These are phyloP conservation scores for Pyricularia sp. DNA, from an alignment of 2,329 filamentous ascomycete genomes.

Conservation along the genomic window DNA sequence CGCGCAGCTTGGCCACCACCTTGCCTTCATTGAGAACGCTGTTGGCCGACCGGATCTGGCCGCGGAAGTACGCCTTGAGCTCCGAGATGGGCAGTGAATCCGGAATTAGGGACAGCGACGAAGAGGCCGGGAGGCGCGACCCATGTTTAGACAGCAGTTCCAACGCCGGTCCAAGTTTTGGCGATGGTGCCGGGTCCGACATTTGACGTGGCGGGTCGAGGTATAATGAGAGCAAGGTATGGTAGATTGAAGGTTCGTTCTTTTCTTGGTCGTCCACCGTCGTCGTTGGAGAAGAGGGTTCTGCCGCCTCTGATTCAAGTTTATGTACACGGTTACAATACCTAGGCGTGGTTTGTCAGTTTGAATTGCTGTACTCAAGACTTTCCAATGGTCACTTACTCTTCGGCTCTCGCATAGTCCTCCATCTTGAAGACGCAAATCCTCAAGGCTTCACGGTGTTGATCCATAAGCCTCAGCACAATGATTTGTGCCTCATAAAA, in stretches of 20 bases:
- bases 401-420: conserved; percentile 81
- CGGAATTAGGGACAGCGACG: conserved; percentile 77
- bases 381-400: conserved; percentile 41
- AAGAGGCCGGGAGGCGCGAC: conserved; percentile 75
- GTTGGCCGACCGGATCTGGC: conserved; percentile 77
- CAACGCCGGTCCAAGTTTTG: conserved; percentile 67
- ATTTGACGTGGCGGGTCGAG: conserved; percentile 44
- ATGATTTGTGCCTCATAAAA: conserved; percentile 88
- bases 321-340: conserved; percentile 84
- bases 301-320: conserved; percentile 24
- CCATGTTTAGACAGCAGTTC: conserved; percentile 85
- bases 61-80: conserved; percentile 82
- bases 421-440: conserved; percentile 94
- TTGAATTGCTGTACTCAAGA: neutral
- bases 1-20: conserved; percentile 63
- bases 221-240: conserved; percentile 81
- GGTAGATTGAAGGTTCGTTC: conserved; percentile 67
- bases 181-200: conserved; percentile 42
- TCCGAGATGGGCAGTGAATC: conserved; percentile 63
- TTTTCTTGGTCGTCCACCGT: conserved; percentile 27
- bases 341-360: conserved; percentile 23
- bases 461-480: conserved; percentile 85
- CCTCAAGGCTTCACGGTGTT: conserved; percentile 88
- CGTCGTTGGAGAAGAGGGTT: conserved; percentile 12
- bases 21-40: conserved; percentile 68